These are phyloP conservation scores for Truncatella angustata DNA, from an alignment of 2,329 filamentous ascomycete species.

Conservation along the genomic window DNA sequence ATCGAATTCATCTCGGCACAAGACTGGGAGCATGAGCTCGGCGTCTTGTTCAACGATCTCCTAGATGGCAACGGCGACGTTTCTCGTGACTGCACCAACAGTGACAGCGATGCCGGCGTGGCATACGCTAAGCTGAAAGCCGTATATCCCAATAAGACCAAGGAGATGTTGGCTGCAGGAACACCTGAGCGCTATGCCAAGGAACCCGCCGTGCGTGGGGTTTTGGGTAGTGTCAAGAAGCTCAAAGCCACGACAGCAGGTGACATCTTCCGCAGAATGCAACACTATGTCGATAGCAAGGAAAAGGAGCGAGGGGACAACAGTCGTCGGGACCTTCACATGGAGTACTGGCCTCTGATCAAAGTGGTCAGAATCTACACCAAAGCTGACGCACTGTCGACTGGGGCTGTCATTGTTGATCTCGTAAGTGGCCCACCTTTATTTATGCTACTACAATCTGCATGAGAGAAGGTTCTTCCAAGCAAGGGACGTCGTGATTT, in stretches of 20 bases:
- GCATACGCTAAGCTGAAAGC: conserved; percentile 27
- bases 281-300: conserved; percentile 50
- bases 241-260: conserved; percentile 35
- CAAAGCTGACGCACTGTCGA: conserved; percentile 48
- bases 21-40: conserved; percentile 24
- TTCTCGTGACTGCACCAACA: conserved; percentile 17
- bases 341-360: conserved; percentile 37
- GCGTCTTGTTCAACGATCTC: conserved; percentile 21
- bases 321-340: neutral
- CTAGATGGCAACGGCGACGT: conserved; percentile 21
- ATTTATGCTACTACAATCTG: neutral
- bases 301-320: neutral
- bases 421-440: conserved; percentile 26
- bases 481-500: neutral
- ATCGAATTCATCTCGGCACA: conserved; percentile 24
- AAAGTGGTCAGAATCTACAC: conserved; percentile 44
- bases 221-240: conserved; percentile 45
- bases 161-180: conserved; percentile 24
- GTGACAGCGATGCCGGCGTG: conserved; percentile 24
- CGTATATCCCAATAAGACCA: conserved; percentile 26
- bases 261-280: conserved; percentile 44
- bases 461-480: neutral
- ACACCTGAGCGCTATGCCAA: conserved; percentile 39
- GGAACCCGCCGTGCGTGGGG: conserved; percentile 31
- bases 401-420: conserved; percentile 57